Evolutionary conservation across 257 asterid species (phyloP), one percentile per base, ranked within the genome.

Genomic region (Plantago ovata): DNA sequence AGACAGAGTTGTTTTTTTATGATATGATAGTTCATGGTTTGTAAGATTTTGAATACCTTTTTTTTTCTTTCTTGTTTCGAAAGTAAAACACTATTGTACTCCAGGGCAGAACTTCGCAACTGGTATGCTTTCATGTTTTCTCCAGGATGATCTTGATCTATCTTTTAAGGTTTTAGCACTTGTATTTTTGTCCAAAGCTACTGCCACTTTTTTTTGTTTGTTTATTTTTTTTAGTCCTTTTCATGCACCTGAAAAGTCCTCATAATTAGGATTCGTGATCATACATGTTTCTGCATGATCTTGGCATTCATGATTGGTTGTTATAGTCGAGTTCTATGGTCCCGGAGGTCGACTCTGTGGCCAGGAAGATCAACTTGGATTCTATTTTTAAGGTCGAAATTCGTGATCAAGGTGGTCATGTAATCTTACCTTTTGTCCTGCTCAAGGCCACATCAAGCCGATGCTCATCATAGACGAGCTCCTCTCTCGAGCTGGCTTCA

Each of bases 401-500:
- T n/a, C n/a, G n/a, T n/a, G n/a, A n/a, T n/a, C n/a, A n/a, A n/a
- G n/a, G n/a, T n/a, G n/a, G n/a, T n/a, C n/a, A n/a, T n/a, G n/a
- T 77, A 10, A 28, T 73, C 23, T n/a, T 70, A 3, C 77, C 77
- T n/a, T 77, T 77, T n/a, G n/a, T 41, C 83, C 79, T 10, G 74
- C 77, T 22, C 77, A 73, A 67, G 83, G 83, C 66, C 83, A 77
- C 75, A 63, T 69, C 75, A 77, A 70, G 66, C 79, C 83, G 62
- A 73, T 77, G 83, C 62, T 73, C 40, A 52, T 60, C 67, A 51
- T 77, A 60, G 83, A 79, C 56, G 67, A 77, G 55, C 79, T 73
- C 6, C 65, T 77, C 46, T 48, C 70, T 69, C 66, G 24, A 41
- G 72, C 71, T 58, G 49, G 38, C 67, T 51, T 73, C 63, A 41